Evolutionary conservation across 2,329 filamentous ascomycete species (phyloP).

Genomic region (Chalaropsis thielavioides): DNA sequence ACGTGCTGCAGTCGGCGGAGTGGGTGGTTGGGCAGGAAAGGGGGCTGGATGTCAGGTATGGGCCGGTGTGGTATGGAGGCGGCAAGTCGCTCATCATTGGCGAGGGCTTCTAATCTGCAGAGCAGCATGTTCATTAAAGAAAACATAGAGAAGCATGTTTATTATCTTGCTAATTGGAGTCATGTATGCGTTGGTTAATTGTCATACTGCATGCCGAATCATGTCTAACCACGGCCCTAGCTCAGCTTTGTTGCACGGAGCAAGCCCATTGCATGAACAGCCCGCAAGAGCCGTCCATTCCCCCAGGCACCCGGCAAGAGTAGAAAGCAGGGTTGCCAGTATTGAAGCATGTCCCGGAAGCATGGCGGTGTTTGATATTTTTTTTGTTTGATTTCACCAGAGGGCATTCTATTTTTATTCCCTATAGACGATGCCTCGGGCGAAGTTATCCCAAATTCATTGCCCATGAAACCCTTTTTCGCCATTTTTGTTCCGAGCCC

Average conservation of each 20-base stretch:
- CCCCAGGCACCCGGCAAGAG: neutral
- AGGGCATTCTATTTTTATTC: constrained; percentile 27
- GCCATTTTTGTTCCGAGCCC: constrained; percentile 25
- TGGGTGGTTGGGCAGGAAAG: constrained; percentile 82
- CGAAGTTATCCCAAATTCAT: constrained; percentile 19
- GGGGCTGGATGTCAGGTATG: constrained; percentile 61
- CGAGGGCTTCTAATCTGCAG: constrained; percentile 39
- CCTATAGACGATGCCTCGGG: constrained; percentile 32
- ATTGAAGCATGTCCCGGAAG: neutral
- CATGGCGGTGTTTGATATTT: constrained; percentile 16
- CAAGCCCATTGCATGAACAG: neutral
- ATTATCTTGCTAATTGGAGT: constrained; percentile 5
- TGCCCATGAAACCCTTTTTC: constrained; percentile 33
- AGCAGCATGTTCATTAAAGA: neutral
- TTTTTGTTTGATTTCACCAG: constrained; percentile 18
- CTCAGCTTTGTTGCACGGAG: too few relatives aligned
- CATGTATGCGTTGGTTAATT: neutral
- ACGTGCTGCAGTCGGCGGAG: constrained; percentile 56
- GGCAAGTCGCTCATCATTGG: constrained; percentile 54
- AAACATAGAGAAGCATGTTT: neutral
- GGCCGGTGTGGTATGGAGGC: constrained; percentile 74
- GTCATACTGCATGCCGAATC: neutral
- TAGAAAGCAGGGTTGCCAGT: neutral
- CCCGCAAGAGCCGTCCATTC: neutral
- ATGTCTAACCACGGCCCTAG: too few relatives aligned